These are phyloP conservation scores for Moringa oleifera DNA, from an alignment of 345 rosid genomes.

Conservation along the genomic window DNA sequence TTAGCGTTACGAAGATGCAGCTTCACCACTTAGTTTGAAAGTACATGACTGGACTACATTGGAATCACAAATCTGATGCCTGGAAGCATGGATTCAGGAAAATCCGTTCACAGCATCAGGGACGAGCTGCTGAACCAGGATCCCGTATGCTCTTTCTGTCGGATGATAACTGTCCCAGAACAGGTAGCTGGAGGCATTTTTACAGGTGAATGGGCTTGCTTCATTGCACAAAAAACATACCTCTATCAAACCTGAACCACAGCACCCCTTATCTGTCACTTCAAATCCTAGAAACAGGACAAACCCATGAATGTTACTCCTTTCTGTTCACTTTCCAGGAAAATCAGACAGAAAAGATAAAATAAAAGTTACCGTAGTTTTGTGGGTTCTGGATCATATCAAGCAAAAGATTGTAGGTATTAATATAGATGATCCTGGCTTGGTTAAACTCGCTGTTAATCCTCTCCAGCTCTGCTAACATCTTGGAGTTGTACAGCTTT, in stretches of 20 bases:
- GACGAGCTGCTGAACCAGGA: background rate
- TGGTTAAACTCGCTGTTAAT: constrained; percentile 4
- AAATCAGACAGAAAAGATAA: no score
- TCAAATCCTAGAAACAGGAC: constrained; percentile 26
- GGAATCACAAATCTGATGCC: no score
- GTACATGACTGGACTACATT: no score
- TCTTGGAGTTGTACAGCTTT: constrained; percentile 24
- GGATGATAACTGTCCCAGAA: constrained; percentile 35
- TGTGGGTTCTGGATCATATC: constrained; percentile 18
- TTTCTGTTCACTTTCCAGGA: background rate
- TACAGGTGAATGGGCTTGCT: constrained; percentile 7
- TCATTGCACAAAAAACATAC: constrained; percentile 6
- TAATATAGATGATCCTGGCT: constrained; percentile 13
- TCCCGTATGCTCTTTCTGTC: constrained; percentile 26
- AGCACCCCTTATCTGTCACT: constrained; percentile 36
- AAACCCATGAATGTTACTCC: background rate
- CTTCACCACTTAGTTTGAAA: no score
- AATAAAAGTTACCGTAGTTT: constrained; percentile 21
- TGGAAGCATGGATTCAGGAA: no score
- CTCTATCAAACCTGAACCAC: constrained; percentile 26
- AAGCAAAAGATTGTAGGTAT: constrained; percentile 16
- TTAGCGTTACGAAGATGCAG: no score
- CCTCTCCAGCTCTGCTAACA: background rate
- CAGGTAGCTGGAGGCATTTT: background rate
- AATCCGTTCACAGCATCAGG: background rate